Conservation (phyloP, 2,329 filamentous ascomycete genomes). For the Leptographium wingfieldii region DNA sequence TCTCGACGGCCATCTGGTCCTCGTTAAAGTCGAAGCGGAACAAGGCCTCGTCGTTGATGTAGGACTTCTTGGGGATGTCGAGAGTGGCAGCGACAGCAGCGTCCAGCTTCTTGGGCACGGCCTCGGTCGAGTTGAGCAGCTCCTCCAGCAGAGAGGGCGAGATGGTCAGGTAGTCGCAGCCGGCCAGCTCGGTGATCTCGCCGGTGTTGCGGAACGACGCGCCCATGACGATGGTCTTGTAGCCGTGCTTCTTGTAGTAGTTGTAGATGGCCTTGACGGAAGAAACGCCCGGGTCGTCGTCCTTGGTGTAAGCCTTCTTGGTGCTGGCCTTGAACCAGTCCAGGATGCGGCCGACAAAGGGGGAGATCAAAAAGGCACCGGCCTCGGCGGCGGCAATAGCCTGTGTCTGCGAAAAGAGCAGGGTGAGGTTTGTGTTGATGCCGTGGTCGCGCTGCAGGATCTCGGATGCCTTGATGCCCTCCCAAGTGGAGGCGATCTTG, state of each 20-base stretch:
- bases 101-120: conserved; percentile 89
- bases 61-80: conserved; percentile 76
- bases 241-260: conserved; percentile 99
- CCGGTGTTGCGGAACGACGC: conserved; percentile 93
- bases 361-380: conserved; percentile 92
- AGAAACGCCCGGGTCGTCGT: conserved; percentile 92
- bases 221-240: conserved; percentile 99
- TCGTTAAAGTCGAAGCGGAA: conserved; percentile 99
- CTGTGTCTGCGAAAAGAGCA: conserved; percentile 94
- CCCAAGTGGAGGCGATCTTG: conserved; percentile 98
- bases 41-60: conserved; percentile 74
- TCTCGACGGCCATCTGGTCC: conserved; percentile 98
- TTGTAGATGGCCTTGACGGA: conserved; percentile 92
- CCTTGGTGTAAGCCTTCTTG: conserved; percentile 83
- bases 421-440: conserved; percentile 97
- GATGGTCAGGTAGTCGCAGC: conserved; percentile 98
- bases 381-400: conserved; percentile 95
- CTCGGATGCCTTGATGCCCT: conserved; percentile 97
- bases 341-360: conserved; percentile 97
- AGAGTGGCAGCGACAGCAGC: conserved; percentile 50
- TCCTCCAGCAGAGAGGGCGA: conserved; percentile 91
- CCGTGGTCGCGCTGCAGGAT: conserved; percentile 91
- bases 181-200: conserved; percentile 96
- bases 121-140: conserved; percentile 68
- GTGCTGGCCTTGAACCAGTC: conserved; percentile 97